phyloP scores from a whole-genome alignment of 2,329 filamentous ascomycete genomes.

The Calonectria pauciramosa region DNA sequence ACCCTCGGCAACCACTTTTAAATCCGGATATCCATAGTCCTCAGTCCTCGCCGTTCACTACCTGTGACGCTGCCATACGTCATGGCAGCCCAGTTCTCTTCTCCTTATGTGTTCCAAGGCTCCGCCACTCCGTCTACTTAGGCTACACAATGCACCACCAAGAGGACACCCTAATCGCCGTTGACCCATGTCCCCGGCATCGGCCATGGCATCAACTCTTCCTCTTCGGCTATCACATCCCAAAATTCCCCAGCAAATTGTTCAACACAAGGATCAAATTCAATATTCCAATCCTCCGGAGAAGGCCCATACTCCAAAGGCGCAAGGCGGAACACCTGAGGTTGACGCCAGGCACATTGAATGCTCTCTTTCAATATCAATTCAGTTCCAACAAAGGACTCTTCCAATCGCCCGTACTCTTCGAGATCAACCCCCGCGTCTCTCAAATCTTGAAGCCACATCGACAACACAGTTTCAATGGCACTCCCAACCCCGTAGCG shows the following conservation, averaged over 20 bases:
- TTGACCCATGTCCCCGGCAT: constrained; percentile 22
- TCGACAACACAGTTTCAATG: not conserved
- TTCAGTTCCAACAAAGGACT: not conserved
- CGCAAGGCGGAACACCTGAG: not conserved
- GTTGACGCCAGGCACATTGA: not conserved
- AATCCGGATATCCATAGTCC: constrained; percentile 1
- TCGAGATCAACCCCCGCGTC: constrained; percentile 20
- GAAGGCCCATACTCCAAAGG: constrained; percentile 14
- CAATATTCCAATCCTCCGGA: constrained; percentile 13
- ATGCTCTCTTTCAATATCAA: not conserved
- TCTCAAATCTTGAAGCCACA: constrained; percentile 20
- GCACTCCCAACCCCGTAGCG: not conserved
- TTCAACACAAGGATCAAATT: constrained; percentile 7
- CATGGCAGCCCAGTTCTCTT: not conserved
- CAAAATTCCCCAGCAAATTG: constrained; percentile 17
- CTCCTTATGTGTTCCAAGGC: not conserved
- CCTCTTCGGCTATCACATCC: not conserved
- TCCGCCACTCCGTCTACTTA: not conserved
- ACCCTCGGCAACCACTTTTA: constrained; percentile 17
- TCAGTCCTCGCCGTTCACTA: not conserved
- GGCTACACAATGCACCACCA: not conserved
- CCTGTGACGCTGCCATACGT: not conserved
- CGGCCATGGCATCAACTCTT: not conserved
- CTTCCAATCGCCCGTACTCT: constrained; percentile 10
- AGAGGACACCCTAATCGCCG: not conserved